Percentiles rank a stretch among this genome's conserved stretches.
These are phyloP conservation scores for Coccomyxa sp. DNA, from an alignment of 139 green algal genomes.

Conservation along the genomic window DNA sequence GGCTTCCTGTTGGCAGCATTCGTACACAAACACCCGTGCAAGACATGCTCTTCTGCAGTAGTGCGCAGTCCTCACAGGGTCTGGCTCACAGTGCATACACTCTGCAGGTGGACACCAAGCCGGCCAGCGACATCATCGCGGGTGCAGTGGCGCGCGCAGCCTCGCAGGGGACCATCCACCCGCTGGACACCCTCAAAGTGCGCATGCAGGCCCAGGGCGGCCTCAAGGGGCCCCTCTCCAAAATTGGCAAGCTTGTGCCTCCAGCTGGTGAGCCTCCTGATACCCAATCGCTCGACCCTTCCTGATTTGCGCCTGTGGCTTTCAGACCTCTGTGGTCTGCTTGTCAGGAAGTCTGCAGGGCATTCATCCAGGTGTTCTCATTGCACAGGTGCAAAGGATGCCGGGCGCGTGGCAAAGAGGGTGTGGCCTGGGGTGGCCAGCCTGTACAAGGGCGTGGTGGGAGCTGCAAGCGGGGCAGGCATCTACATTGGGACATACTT, in stretches of 20 bases:
- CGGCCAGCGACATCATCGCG: slow-evolving; percentile 74
- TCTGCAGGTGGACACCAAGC: slow-evolving; percentile 49
- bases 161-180: slow-evolving; percentile 88
- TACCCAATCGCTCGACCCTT: not conserved
- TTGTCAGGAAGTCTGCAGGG: too few relatives aligned
- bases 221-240: too few relatives aligned
- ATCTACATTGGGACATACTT: slow-evolving; percentile 95
- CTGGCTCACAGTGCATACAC: too few relatives aligned
- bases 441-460: slow-evolving; percentile 81
- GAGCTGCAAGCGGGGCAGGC: slow-evolving; percentile 84
- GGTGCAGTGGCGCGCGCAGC: slow-evolving; percentile 78
- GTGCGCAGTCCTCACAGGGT: too few relatives aligned
- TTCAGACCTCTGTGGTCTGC: too few relatives aligned
- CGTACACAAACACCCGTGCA: too few relatives aligned
- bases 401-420: slow-evolving; percentile 10
- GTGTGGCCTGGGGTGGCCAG: slow-evolving; percentile 33
- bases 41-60: too few relatives aligned
- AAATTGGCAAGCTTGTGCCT: slow-evolving; percentile 61
- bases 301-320: too few relatives aligned
- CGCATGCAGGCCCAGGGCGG: slow-evolving; percentile 48
- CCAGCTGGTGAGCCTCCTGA: slow-evolving; percentile 15
- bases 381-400: not conserved
- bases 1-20: too few relatives aligned
- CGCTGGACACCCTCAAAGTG: slow-evolving; percentile 91
- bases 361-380: too few relatives aligned